Percentiles rank a stretch among this genome's conserved stretches.
Evolutionary conservation across 2,329 filamentous ascomycete species (phyloP).

Genomic region (Cercospora janseana): DNA sequence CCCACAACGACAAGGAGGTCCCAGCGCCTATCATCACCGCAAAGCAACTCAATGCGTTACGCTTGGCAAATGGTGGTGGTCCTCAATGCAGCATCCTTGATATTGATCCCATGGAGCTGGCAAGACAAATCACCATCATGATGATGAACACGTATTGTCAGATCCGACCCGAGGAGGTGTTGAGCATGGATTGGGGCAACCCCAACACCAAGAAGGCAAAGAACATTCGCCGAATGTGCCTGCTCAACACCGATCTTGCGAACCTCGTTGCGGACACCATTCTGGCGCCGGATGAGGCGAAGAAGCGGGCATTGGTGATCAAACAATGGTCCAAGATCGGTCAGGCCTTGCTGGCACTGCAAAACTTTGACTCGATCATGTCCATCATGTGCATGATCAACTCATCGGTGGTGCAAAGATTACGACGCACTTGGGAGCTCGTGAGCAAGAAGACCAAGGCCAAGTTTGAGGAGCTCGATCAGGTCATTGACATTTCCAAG

Average conservation of each 20-base stretch:
- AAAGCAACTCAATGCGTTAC: slow-evolving; percentile 70
- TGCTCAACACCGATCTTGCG: slow-evolving; percentile 85
- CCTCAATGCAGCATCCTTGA: slow-evolving; percentile 73
- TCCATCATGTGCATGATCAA: slow-evolving; percentile 94
- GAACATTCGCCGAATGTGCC: slow-evolving; percentile 92
- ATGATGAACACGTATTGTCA: slow-evolving; percentile 89
- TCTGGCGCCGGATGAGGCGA: slow-evolving; percentile 80
- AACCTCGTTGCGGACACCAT: slow-evolving; percentile 93
- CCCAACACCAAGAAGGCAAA: slow-evolving; percentile 73
- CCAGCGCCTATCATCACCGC: slow-evolving; percentile 70
- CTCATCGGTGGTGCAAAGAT: slow-evolving; percentile 81
- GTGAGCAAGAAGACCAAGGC: slow-evolving; percentile 81
- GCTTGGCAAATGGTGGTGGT: slow-evolving; percentile 72
- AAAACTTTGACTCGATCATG: slow-evolving; percentile 97
- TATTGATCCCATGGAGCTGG: slow-evolving; percentile 86
- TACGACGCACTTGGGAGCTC: slow-evolving; percentile 88
- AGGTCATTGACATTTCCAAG: slow-evolving; percentile 82
- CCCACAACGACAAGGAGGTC: slow-evolving; percentile 52
- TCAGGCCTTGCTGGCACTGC: slow-evolving; percentile 77
- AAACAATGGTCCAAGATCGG: slow-evolving; percentile 99
- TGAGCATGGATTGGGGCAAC: slow-evolving; percentile 93
- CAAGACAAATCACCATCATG: slow-evolving; percentile 87
- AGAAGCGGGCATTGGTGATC: slow-evolving; percentile 84
- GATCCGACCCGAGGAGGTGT: slow-evolving; percentile 86
- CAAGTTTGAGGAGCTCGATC: slow-evolving; percentile 72